These are phyloP conservation scores for Colletotrichum liaoningense DNA, from an alignment of 2,329 filamentous ascomycete species.

Conservation along the genomic window DNA sequence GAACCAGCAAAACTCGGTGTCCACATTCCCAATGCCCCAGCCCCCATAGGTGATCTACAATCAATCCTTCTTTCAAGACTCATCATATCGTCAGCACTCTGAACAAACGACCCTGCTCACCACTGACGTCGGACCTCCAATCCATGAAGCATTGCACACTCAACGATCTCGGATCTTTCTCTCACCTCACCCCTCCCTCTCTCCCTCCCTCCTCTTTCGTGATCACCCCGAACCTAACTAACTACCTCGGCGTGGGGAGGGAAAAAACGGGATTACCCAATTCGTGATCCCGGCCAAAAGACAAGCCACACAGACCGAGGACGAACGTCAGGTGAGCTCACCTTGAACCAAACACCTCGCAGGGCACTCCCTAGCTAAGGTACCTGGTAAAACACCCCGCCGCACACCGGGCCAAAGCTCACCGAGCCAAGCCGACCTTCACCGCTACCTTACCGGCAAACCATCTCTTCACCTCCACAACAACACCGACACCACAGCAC, in stretches of 20 bases:
- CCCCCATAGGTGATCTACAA: not conserved
- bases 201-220: too few species aligned
- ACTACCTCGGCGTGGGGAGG: too few species aligned
- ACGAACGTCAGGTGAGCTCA: slow-evolving; percentile 18
- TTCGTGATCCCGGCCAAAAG: slow-evolving; percentile 12
- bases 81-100: not conserved
- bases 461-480: not conserved
- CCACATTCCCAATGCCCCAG: not conserved
- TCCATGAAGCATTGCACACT: not conserved
- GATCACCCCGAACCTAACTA: not conserved
- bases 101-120: not conserved
- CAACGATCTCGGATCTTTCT: not conserved
- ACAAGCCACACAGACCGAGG: not conserved
- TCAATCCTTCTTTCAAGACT: not conserved
- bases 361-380: too few species aligned
- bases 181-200: not conserved
- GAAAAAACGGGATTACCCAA: slow-evolving; percentile 10
- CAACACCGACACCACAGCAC: too few species aligned
- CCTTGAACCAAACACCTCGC: not conserved
- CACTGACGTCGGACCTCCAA: too few species aligned
- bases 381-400: too few species aligned
- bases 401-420: slow-evolving; percentile 2
- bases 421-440: slow-evolving; percentile 5
- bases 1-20: not conserved
- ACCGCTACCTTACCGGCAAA: slow-evolving; percentile 1